A percentile compares a stretch with the other conserved stretches of the same genome.
These are phyloP conservation scores for Penicillium steckii DNA, from an alignment of 495 filamentous ascomycete species.

Conservation along the genomic window DNA sequence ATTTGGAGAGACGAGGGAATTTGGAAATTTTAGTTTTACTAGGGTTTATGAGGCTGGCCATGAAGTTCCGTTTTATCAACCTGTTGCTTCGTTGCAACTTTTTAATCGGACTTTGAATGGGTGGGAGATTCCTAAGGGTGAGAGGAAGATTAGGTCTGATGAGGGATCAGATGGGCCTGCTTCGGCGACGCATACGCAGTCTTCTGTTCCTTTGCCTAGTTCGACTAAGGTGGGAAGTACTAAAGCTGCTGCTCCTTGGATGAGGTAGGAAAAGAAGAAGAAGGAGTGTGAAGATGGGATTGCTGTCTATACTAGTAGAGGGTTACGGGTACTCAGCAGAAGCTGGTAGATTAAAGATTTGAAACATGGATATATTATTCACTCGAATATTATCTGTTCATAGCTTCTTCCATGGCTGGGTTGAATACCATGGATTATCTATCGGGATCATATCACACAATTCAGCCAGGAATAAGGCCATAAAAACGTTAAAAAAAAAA, in stretches of 20 bases:
- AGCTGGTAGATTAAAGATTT: too few species aligned
- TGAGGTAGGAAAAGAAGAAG: too few species aligned
- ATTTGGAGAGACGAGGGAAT: conserved; percentile 53
- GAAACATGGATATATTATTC: background rate
- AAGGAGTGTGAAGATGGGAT: too few species aligned
- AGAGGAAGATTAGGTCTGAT: conserved; percentile 38
- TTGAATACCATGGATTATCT: background rate
- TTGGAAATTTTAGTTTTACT: conserved; percentile 56
- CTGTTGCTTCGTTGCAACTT: conserved; percentile 47
- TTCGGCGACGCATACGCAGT: conserved; percentile 56
- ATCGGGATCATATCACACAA: background rate
- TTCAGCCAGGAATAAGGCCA: background rate
- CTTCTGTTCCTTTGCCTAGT: conserved; percentile 47
- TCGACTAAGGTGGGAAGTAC: background rate
- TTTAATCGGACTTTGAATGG: conserved; percentile 54
- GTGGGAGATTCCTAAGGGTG: conserved; percentile 55
- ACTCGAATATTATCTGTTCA: background rate
- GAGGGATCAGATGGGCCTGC: conserved; percentile 46
- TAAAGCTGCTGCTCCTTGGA: background rate
- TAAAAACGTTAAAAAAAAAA: background rate
- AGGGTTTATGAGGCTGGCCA: conserved; percentile 60
- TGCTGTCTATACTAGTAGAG: background rate
- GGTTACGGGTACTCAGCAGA: background rate
- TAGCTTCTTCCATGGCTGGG: background rate
- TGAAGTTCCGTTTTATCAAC: conserved; percentile 59